Evolutionary conservation across 179 eudicot genomes (phyloP).

Genomic region (Beta corolliflora): DNA sequence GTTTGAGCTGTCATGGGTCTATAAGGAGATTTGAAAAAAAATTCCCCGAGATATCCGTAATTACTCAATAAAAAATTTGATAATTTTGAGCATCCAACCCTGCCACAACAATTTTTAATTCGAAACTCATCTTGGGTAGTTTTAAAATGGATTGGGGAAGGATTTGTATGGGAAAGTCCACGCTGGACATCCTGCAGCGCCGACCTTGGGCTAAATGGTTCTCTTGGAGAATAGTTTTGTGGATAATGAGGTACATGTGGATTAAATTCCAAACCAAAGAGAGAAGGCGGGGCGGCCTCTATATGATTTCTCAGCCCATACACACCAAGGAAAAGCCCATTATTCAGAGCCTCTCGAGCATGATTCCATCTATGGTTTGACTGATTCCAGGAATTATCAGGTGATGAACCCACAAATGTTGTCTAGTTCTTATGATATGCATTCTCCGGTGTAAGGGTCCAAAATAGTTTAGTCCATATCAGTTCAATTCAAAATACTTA

Average conservation of each 20-base stretch:
- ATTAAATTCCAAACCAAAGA: slow-evolving; percentile 19
- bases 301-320: slow-evolving; percentile 30
- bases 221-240: slow-evolving; percentile 21
- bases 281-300: slow-evolving; percentile 17
- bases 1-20: too few species aligned
- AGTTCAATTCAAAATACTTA: too few species aligned
- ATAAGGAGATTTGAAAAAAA: too few species aligned
- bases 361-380: slow-evolving; percentile 36
- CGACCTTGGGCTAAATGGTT: slow-evolving; percentile 35
- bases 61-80: too few species aligned
- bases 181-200: too few species aligned
- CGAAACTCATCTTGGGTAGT: too few species aligned
- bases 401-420: slow-evolving; percentile 32
- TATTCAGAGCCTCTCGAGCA: slow-evolving; percentile 29
- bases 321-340: slow-evolving; percentile 35
- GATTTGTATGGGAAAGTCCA: too few species aligned
- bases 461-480: too few species aligned
- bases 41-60: too few species aligned
- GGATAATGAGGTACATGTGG: slow-evolving; percentile 24
- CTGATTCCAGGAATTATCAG: slow-evolving; percentile 32
- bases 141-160: too few species aligned
- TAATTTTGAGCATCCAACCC: too few species aligned
- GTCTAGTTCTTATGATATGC: slow-evolving; percentile 69
- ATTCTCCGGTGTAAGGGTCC: slow-evolving; percentile 62
- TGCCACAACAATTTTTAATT: too few species aligned